These are phyloP conservation scores for Purpureocillium lavendulum DNA, from an alignment of 2,329 filamentous ascomycete species.

Conservation along the genomic window DNA sequence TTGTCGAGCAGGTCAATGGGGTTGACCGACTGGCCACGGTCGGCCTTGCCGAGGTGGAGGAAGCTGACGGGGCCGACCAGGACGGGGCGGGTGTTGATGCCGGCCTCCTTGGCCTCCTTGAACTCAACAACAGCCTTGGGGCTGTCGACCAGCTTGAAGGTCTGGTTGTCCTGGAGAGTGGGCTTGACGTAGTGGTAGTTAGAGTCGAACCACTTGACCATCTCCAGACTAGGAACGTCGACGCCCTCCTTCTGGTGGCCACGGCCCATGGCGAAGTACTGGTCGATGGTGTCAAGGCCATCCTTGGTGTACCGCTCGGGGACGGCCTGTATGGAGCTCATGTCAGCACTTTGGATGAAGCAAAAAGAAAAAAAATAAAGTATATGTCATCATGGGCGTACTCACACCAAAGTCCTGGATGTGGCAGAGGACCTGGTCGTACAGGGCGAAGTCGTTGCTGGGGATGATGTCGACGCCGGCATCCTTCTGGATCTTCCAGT, in stretches of 20 bases:
- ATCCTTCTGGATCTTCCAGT: conserved; percentile 99
- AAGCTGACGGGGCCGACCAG: conserved; percentile 94
- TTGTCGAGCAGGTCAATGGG: conserved; percentile 91
- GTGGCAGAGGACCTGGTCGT: conserved; percentile 95
- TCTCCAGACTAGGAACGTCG: conserved; percentile 91
- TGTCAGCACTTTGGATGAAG: conserved; percentile 5
- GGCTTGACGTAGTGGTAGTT: conserved; percentile 99
- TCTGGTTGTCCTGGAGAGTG: conserved; percentile 93
- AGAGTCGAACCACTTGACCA: conserved; percentile 99
- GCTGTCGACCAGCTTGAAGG: conserved; percentile 77
- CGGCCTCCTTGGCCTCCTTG: conserved; percentile 95
- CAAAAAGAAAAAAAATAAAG: background rate
- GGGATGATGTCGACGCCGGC: conserved; percentile 96
- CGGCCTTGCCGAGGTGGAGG: conserved; percentile 95
- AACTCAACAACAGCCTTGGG: conserved; percentile 95
- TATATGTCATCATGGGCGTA: conserved; percentile 8
- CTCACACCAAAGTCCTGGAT: conserved; percentile 95
- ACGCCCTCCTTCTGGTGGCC: conserved; percentile 92
- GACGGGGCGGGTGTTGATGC: conserved; percentile 86
- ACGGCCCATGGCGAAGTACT: conserved; percentile 99
- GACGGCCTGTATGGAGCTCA: conserved; percentile 52
- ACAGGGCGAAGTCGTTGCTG: conserved; percentile 99
- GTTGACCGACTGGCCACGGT: conserved; percentile 86
- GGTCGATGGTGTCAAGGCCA: conserved; percentile 79
- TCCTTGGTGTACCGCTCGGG: conserved; percentile 91